Conservation (phyloP, 768 basidiomycete genomes). For the Rhizopogon salebrosus region DNA sequence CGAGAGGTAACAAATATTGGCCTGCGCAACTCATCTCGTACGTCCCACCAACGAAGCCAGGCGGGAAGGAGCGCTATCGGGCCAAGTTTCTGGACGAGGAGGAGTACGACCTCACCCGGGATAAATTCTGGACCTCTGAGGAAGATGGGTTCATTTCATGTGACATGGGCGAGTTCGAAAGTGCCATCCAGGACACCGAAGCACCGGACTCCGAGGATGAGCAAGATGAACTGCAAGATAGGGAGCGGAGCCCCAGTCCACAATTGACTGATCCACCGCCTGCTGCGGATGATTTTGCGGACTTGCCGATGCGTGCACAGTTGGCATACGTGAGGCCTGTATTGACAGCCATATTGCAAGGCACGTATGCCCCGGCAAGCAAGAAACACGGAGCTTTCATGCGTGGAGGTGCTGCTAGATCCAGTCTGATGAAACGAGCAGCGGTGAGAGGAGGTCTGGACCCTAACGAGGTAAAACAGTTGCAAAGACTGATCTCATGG, state of each 20-base stretch:
- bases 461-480: slow-evolving; percentile 31
- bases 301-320: slow-evolving; percentile 50
- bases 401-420: slow-evolving; percentile 47
- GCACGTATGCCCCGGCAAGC: slow-evolving; percentile 48
- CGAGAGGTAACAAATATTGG: slow-evolving; percentile 45
- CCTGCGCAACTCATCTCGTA: slow-evolving; percentile 58
- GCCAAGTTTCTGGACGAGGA: slow-evolving; percentile 57
- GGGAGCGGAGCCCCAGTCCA: neutral
- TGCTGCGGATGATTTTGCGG: slow-evolving; percentile 42
- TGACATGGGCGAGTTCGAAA: slow-evolving; percentile 55
- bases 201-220: slow-evolving; percentile 26
- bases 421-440: slow-evolving; percentile 24
- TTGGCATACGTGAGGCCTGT: slow-evolving; percentile 64
- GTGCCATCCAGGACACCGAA: slow-evolving; percentile 27
- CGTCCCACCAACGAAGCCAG: slow-evolving; percentile 35
- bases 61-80: slow-evolving; percentile 41
- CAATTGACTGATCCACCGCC: slow-evolving; percentile 32
- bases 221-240: slow-evolving; percentile 26
- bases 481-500: slow-evolving; percentile 25
- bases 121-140: slow-evolving; percentile 52
- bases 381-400: slow-evolving; percentile 50
- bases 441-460: slow-evolving; percentile 34
- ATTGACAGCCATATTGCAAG: slow-evolving; percentile 52
- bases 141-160: slow-evolving; percentile 62
- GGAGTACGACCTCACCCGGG: slow-evolving; percentile 35